These are phyloP conservation scores for Puccinia brachypodii DNA, from an alignment of 1,284 basidiomycete genomes.

Conservation along the genomic window DNA sequence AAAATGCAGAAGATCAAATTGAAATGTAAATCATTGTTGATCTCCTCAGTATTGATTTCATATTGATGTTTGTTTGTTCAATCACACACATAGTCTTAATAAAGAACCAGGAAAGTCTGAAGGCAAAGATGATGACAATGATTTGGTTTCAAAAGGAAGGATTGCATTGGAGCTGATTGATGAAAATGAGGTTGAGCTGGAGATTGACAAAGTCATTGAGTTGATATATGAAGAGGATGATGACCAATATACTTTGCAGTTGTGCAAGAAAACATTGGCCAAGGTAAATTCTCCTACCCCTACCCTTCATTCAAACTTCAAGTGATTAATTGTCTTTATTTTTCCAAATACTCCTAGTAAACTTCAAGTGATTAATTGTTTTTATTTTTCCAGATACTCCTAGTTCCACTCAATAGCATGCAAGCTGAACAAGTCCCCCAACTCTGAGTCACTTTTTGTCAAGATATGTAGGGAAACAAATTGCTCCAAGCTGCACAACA, in stretches of 20 bases:
- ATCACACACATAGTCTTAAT: too few species aligned
- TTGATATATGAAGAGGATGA: not conserved
- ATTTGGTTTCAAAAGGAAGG: not conserved
- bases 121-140: not conserved
- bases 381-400: too few species aligned
- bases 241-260: not conserved
- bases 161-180: not conserved
- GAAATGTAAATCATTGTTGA: too few species aligned
- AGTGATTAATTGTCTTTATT: not conserved
- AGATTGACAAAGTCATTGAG: not conserved
- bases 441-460: not conserved
- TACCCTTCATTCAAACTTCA: not conserved
- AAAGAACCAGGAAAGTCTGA: not conserved
- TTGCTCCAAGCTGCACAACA: not conserved
- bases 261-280: not conserved
- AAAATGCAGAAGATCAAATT: too few species aligned
- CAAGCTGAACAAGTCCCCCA: conserved; percentile 2
- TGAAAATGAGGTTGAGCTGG: not conserved
- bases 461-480: not conserved
- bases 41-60: too few species aligned
- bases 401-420: not conserved
- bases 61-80: too few species aligned
- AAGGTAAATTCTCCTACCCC: not conserved
- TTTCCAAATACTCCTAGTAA: too few species aligned
- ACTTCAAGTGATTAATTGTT: too few species aligned